phyloP scores from a whole-genome alignment of 2,329 filamentous ascomycete genomes.

The Pseudogymnoascus sp. region DNA sequence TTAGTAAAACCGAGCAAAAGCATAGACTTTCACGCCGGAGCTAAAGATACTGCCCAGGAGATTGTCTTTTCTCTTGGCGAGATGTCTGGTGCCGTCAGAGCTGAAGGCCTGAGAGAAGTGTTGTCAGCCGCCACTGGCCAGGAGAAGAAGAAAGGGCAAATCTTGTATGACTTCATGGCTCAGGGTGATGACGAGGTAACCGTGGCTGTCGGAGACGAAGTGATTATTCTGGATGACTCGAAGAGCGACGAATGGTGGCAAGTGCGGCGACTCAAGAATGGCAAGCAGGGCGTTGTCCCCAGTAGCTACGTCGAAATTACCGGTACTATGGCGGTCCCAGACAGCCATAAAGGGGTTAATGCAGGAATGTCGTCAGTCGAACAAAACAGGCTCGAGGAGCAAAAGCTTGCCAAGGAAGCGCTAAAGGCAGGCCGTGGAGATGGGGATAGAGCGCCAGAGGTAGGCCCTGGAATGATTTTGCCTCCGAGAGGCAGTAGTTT shows the following conservation, averaged over 20 bases:
- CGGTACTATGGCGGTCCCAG: constrained; percentile 51
- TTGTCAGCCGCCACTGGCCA: constrained; percentile 68
- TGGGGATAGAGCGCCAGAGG: constrained; percentile 58
- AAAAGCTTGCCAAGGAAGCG: constrained; percentile 74
- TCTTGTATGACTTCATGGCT: constrained; percentile 94
- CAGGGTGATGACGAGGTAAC: constrained; percentile 96
- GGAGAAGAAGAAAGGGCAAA: constrained; percentile 71
- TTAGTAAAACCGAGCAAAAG: constrained; percentile 88
- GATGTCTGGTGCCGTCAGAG: constrained; percentile 74
- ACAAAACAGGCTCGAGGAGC: constrained; percentile 72
- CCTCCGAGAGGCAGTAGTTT: constrained; percentile 76
- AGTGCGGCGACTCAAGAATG: constrained; percentile 81
- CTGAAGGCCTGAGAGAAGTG: constrained; percentile 78
- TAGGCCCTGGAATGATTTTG: constrained; percentile 70
- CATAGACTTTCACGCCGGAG: constrained; percentile 92
- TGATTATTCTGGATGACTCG: constrained; percentile 78
- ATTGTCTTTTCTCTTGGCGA: constrained; percentile 86
- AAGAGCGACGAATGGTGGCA: constrained; percentile 99
- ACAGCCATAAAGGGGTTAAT: constrained; percentile 40
- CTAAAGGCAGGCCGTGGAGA: constrained; percentile 53
- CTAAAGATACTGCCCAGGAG: constrained; percentile 92
- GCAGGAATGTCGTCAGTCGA: constrained; percentile 63
- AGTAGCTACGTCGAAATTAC: constrained; percentile 92
- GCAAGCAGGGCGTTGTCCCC: constrained; percentile 90
- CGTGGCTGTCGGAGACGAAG: constrained; percentile 82